A percentile compares a stretch with the other conserved stretches of the same genome.
These are phyloP conservation scores for Chenopodium quinoa DNA, from an alignment of 148 eudicot genomes.

Conservation along the genomic window DNA sequence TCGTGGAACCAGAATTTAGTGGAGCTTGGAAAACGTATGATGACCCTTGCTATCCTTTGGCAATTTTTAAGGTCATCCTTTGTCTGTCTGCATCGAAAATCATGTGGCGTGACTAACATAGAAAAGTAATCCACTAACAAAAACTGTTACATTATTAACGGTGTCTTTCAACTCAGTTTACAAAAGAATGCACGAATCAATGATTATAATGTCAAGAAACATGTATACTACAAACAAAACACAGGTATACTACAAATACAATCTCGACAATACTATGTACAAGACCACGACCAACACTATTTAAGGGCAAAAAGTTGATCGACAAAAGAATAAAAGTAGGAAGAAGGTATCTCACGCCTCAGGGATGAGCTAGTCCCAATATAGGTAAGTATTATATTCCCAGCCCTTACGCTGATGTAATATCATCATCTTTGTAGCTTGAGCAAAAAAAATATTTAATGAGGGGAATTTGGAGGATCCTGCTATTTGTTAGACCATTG, in stretches of 20 bases:
- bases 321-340: neutral
- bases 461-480: neutral
- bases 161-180: conserved; percentile 25
- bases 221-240: conserved; percentile 24
- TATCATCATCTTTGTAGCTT: neutral
- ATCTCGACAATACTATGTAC: conserved; percentile 26
- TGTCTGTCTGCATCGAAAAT: neutral
- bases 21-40: too few relatives aligned
- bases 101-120: neutral
- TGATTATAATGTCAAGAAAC: conserved; percentile 18
- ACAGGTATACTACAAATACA: conserved; percentile 19
- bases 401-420: neutral
- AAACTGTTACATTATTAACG: conserved; percentile 23
- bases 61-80: neutral
- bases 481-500: conserved; percentile 83
- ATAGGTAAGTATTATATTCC: neutral
- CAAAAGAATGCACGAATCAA: conserved; percentile 38
- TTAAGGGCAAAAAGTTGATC: neutral
- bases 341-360: neutral
- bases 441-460: neutral
- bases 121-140: neutral
- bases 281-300: conserved; percentile 22
- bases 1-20: too few relatives aligned
- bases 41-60: too few relatives aligned
- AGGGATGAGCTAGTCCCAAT: neutral